These are phyloP conservation scores for Hyaloscypha bicolor DNA, from an alignment of 495 filamentous ascomycete species.

Conservation along the genomic window DNA sequence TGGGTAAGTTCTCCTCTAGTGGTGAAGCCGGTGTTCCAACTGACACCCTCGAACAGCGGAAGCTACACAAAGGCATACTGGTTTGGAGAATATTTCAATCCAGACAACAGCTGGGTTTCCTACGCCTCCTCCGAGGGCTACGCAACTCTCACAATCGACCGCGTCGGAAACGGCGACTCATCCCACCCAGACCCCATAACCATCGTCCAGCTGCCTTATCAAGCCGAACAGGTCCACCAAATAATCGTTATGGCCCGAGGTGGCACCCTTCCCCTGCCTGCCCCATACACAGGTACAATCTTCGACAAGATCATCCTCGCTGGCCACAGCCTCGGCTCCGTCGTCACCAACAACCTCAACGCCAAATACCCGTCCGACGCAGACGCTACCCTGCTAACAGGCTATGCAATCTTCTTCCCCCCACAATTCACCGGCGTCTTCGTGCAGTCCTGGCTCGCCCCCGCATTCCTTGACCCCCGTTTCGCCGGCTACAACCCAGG, in stretches of 20 bases:
- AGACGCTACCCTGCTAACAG: conserved; percentile 60
- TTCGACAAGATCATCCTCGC: conserved; percentile 45
- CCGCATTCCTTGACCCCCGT: conserved; percentile 31
- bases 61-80: conserved; percentile 9
- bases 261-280: conserved; percentile 9
- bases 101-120: conserved; percentile 28
- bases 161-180: conserved; percentile 59
- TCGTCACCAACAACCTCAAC: conserved; percentile 47
- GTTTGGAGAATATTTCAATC: conserved; percentile 14
- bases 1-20: not conserved
- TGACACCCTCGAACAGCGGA: not conserved
- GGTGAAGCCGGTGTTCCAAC: not conserved
- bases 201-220: conserved; percentile 52
- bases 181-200: conserved; percentile 56
- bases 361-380: conserved; percentile 51
- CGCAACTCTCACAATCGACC: conserved; percentile 35
- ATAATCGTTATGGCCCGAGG: conserved; percentile 16
- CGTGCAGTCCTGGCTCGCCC: conserved; percentile 38
- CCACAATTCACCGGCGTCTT: not conserved
- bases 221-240: conserved; percentile 38
- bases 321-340: conserved; percentile 57
- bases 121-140: conserved; percentile 31
- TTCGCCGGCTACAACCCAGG: conserved; percentile 12
- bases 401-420: conserved; percentile 40
- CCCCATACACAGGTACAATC: not conserved